These are phyloP conservation scores for Hypoxylon sp. DNA, from an alignment of 2,329 filamentous ascomycete genomes.

Conservation along the genomic window DNA sequence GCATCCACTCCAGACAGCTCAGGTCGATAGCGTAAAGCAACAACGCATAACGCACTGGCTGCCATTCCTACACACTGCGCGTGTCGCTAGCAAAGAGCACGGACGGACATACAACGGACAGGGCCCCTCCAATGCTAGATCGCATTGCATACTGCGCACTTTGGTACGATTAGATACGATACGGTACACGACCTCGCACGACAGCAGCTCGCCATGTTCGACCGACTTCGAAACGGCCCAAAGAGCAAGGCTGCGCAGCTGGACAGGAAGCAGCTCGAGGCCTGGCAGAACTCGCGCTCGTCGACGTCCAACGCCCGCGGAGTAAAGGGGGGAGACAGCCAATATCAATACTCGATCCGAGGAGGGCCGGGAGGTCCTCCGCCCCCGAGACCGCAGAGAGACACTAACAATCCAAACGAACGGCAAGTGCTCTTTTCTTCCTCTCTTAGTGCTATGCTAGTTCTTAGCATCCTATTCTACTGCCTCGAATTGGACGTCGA, in stretches of 20 bases:
- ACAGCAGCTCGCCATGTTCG: conserved; percentile 45
- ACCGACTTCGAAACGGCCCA: conserved; percentile 45
- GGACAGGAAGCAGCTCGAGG: conserved; percentile 44
- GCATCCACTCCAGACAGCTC: conserved; percentile 19
- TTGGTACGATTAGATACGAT: neutral
- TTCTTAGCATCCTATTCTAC: too few species aligned
- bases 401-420: conserved; percentile 42
- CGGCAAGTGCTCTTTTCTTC: conserved; percentile 37
- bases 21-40: conserved; percentile 27
- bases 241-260: conserved; percentile 37
- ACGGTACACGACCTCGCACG: too few species aligned
- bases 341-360: conserved; percentile 48
- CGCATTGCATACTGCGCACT: conserved; percentile 2
- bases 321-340: conserved; percentile 46
- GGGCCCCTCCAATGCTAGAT: conserved; percentile 14
- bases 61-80: conserved; percentile 35
- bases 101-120: conserved; percentile 25
- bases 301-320: conserved; percentile 30
- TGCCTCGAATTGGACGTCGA: conserved; percentile 1
- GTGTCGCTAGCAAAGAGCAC: conserved; percentile 18
- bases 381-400: conserved; percentile 44
- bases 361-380: conserved; percentile 47
- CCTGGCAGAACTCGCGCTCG: conserved; percentile 45
- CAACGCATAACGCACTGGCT: conserved; percentile 25
- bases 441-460: too few species aligned